Conservation (phyloP, 208 protist genomes). For the Crithidia bombi region DNA sequence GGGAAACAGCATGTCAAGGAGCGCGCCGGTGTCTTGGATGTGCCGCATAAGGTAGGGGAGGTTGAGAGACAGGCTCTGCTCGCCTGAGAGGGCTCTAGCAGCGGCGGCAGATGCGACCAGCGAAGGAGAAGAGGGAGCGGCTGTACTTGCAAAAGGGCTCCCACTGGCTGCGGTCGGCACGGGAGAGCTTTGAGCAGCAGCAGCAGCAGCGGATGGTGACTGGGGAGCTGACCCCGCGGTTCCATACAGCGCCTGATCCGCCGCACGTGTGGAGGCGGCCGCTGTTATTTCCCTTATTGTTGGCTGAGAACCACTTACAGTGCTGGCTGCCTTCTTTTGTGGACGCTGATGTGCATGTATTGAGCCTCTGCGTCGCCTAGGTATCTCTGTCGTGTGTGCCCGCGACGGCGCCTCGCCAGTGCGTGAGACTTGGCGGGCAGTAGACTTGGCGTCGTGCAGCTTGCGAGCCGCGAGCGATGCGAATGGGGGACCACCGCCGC, state of each 20-base stretch:
- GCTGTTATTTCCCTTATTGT: neutral
- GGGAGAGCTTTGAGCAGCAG: neutral
- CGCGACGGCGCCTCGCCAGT: constrained; percentile 7
- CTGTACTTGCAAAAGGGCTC: neutral
- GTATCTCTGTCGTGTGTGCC: constrained; percentile 17
- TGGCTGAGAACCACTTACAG: neutral
- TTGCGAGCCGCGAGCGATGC: constrained; percentile 25
- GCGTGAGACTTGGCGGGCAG: constrained; percentile 24
- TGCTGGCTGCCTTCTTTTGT: neutral
- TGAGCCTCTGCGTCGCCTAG: neutral
- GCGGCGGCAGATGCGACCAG: constrained; percentile 18
- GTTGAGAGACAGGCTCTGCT: constrained; percentile 3
- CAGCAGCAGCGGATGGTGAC: constrained; percentile 10
- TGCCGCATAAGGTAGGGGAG: constrained; percentile 51
- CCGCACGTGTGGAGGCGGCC: neutral
- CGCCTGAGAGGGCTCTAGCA: neutral
- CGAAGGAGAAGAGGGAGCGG: neutral
- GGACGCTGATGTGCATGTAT: neutral
- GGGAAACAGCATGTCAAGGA: constrained; percentile 68
- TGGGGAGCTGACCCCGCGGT: constrained; percentile 9
- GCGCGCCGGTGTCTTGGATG: constrained; percentile 40
- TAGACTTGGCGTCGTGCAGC: constrained; percentile 34
- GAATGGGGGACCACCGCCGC: neutral
- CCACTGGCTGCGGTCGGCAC: neutral
- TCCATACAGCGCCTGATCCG: constrained; percentile 1